Evolutionary conservation across 805 yeast species (phyloP), one percentile per base, ranked within the genome.

Genomic region (Barnettozyma salicaria): DNA sequence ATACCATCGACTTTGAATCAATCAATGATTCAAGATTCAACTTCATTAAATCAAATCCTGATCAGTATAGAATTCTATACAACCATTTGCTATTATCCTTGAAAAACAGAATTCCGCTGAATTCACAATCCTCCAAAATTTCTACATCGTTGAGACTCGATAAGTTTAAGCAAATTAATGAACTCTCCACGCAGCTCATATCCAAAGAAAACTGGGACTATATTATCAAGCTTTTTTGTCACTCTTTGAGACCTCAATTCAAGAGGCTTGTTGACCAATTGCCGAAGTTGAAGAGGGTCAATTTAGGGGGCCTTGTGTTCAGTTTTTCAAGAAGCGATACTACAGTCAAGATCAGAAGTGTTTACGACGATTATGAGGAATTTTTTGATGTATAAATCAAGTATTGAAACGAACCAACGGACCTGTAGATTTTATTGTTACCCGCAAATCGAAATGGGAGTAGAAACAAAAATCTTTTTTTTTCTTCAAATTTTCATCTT

Each of bases 261-360:
- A 43, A 42, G 16, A 37, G 34, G 19, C 18, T 56, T 7, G 19
- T 48, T 8, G 29, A 37, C 2, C 18, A 26, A 4, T 24, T 52
- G 8, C 46, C 52, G 14, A 10, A 14, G 1, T 24, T 56, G 30
- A 49, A 45, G 36, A 42, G 34, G 19, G 29, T 55, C n/a, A 54
- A 53, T 22, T 35, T 56, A 5, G 61, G 61, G 23, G 61, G 61
- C 0, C 29, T 56, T 5, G 34, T 49, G 19, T 51, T 55, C 41
- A 41, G 39, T 19, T 22, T 46, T 19, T 40, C 41, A 20, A 32
- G n/a, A 17, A 23, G 23, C 18, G 36, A 11, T 21, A 19, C 14
- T 33, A 45, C 11, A 7, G 30, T 28, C 8, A 39, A 30, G 10
- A 40, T 53, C 6, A 28, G 42, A 14, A 50, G 52, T 6, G 36